Evolutionary conservation across 192 early-diverging fungal genomes (phyloP).

Genomic region (Umbelopsis sp.): DNA sequence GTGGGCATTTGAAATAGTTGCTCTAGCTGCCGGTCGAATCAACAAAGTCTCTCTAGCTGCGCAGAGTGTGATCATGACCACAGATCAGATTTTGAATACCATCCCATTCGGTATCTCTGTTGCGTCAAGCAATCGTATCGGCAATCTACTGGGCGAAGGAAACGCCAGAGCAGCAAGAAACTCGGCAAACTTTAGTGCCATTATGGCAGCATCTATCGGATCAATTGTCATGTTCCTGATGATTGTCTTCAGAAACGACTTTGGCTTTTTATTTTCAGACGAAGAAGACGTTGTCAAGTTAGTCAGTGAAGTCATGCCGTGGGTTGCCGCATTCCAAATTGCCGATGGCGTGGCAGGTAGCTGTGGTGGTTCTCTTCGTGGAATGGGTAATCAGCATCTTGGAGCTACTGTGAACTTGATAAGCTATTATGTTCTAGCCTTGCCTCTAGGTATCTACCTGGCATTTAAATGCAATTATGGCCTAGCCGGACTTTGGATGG

Average conservation of each 20-base stretch:
- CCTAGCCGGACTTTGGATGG: slow-evolving; percentile 55
- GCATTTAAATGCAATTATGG: slow-evolving; percentile 49
- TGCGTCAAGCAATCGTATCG: slow-evolving; percentile 54
- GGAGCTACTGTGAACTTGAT: slow-evolving; percentile 58
- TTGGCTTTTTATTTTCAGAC: slow-evolving; percentile 69
- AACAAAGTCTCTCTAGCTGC: slow-evolving; percentile 56
- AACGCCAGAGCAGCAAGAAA: slow-evolving; percentile 50
- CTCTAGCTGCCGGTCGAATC: slow-evolving; percentile 66
- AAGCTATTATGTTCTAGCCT: slow-evolving; percentile 57
- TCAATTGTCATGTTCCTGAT: slow-evolving; percentile 50
- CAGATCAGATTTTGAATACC: slow-evolving; percentile 49
- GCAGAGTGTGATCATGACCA: slow-evolving; percentile 58
- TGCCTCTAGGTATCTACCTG: slow-evolving; percentile 58
- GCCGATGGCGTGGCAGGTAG: slow-evolving; percentile 51
- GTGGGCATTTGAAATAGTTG: slow-evolving; percentile 75
- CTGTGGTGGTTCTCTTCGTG: slow-evolving; percentile 56
- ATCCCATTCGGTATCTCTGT: slow-evolving; percentile 56
- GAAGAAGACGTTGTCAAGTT: slow-evolving; percentile 69
- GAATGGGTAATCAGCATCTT: slow-evolving; percentile 54
- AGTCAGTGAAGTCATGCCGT: slow-evolving; percentile 73
- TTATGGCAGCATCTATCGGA: slow-evolving; percentile 52
- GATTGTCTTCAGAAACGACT: slow-evolving; percentile 48
- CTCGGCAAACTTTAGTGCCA: slow-evolving; percentile 52
- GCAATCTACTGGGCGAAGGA: slow-evolving; percentile 61
- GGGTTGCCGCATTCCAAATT: slow-evolving; percentile 73